Percentiles rank a stretch among this genome's conserved stretches.
These are phyloP conservation scores for Schrenkiella parvula DNA, from an alignment of 345 rosid species.

Conservation along the genomic window DNA sequence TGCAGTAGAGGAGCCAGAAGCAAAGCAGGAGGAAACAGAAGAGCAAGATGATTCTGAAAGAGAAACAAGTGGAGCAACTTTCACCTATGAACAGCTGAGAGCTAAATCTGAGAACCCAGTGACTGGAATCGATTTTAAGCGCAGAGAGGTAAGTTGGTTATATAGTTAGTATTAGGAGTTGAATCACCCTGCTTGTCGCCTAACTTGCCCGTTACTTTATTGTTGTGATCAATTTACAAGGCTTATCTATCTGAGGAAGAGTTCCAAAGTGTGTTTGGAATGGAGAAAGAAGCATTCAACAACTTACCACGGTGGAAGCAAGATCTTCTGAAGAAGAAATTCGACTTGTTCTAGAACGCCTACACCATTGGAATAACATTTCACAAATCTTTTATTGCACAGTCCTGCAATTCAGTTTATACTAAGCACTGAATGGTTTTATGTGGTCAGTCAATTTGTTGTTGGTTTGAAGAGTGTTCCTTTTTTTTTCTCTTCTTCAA, in stretches of 20 bases:
- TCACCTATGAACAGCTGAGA: conserved; percentile 81
- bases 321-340: conserved; percentile 83
- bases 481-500: conserved; percentile 1
- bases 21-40: conserved; percentile 29
- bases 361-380: conserved; percentile 4
- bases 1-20: conserved; percentile 32
- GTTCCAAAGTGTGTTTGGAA: conserved; percentile 66
- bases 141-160: conserved; percentile 75
- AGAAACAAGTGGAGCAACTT: conserved; percentile 38
- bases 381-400: conserved; percentile 9
- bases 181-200: not conserved
- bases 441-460: conserved; percentile 10
- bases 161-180: not conserved
- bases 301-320: conserved; percentile 96
- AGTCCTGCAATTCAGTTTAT: not conserved
- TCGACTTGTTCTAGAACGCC: conserved; percentile 60
- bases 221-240: conserved; percentile 36
- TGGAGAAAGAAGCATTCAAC: conserved; percentile 70
- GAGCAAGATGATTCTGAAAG: conserved; percentile 35
- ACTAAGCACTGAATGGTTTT: conserved; percentile 7
- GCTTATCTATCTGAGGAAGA: conserved; percentile 85
- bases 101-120: conserved; percentile 86
- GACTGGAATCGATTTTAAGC: conserved; percentile 81
- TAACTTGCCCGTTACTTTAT: not conserved
- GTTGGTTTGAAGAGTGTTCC: conserved; percentile 25